Conservation (phyloP, 805 yeast genomes). For the Suhomyces tanzawaensis region DNA sequence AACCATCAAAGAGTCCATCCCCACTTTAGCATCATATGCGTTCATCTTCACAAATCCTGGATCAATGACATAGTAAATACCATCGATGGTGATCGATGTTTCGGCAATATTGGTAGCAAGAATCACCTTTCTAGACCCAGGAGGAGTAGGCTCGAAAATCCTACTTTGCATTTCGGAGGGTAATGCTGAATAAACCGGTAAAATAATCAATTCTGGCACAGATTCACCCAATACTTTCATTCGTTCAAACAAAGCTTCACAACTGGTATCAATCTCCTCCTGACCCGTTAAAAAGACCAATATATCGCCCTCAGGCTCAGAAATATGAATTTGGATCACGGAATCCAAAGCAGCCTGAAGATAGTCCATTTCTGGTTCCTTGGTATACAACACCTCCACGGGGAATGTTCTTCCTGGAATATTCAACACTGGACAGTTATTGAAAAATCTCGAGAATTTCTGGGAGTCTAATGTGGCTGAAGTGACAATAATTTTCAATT, state of each 20-base stretch:
- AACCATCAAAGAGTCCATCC: conserved; percentile 85
- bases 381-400: conserved; percentile 78
- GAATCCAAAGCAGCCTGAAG: conserved; percentile 80
- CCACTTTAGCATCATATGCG: conserved; percentile 81
- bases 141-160: conserved; percentile 87
- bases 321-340: conserved; percentile 79
- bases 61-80: conserved; percentile 86
- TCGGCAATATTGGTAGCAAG: conserved; percentile 97
- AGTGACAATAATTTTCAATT: conserved; percentile 75
- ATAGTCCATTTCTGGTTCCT: conserved; percentile 84
- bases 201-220: conserved; percentile 64
- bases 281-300: conserved; percentile 86
- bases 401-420: conserved; percentile 93
- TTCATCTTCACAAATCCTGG: conserved; percentile 93
- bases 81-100: conserved; percentile 94
- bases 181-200: conserved; percentile 88
- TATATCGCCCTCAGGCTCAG: conserved; percentile 77
- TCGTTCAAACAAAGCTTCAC: conserved; percentile 67
- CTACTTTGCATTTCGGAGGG: conserved; percentile 88
- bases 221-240: conserved; percentile 61
- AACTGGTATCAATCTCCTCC: conserved; percentile 90
- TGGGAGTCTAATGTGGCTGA: conserved; percentile 90
- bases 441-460: conserved; percentile 80
- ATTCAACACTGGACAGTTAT: conserved; percentile 73
- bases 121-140: conserved; percentile 80